A percentile compares a stretch with the other conserved stretches of the same genome.
Conservation (phyloP, 495 filamentous ascomycete genomes). For the Penicilliopsis zonata region DNA sequence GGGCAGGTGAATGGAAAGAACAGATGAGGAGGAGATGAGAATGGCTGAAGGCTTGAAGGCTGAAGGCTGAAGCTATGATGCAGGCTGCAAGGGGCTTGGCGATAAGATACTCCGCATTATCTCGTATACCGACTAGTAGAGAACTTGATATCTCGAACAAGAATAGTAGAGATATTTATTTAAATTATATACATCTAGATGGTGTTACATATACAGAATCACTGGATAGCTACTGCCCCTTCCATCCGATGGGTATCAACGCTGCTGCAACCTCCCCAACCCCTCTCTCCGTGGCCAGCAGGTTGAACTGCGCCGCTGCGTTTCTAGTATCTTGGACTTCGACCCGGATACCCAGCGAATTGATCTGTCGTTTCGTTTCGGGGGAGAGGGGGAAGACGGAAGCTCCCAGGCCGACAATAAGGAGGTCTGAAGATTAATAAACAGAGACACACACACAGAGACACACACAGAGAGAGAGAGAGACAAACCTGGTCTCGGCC, state of each 20-base stretch:
- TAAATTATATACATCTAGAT: constrained; percentile 1
- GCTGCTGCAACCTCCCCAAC: constrained; percentile 75
- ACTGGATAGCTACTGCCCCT: constrained; percentile 26
- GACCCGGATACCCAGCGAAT: constrained; percentile 67
- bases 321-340: constrained; percentile 91
- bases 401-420: constrained; percentile 78
- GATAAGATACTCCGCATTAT: neutral
- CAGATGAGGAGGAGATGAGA: constrained; percentile 2
- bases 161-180: neutral
- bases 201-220: neutral
- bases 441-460: constrained; percentile 4
- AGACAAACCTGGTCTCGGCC: constrained; percentile 73
- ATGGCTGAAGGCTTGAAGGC: neutral
- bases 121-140: neutral
- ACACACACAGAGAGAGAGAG: constrained; percentile 2
- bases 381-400: constrained; percentile 65
- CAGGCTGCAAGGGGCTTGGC: constrained; percentile 3
- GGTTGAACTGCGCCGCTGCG: constrained; percentile 82
- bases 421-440: constrained; percentile 49
- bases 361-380: constrained; percentile 56
- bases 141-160: neutral
- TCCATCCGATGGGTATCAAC: constrained; percentile 78
- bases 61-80: neutral
- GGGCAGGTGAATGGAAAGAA: constrained; percentile 1
- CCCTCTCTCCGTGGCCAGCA: constrained; percentile 74